These are phyloP conservation scores for Tanacetum coccineum DNA, from an alignment of 129 eudicot genomes.

Conservation along the genomic window DNA sequence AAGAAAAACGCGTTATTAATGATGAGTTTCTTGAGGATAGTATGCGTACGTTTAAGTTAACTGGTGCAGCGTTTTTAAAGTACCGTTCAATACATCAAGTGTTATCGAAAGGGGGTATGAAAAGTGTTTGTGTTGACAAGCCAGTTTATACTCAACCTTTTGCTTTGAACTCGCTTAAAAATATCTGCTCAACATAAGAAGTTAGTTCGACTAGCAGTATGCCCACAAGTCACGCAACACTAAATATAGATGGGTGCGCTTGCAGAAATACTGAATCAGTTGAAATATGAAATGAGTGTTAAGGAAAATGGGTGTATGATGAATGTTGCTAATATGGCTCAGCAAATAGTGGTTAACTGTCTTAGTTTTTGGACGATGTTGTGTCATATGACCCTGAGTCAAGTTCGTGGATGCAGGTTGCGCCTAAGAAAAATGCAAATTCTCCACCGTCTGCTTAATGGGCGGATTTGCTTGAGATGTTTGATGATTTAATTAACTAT, in stretches of 20 bases:
- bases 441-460: conserved; percentile 51
- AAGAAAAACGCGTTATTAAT: conserved; percentile 41
- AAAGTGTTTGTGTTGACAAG: conserved; percentile 35
- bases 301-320: conserved; percentile 18
- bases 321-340: conserved; percentile 47
- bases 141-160: conserved; percentile 46
- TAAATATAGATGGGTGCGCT: conserved; percentile 68
- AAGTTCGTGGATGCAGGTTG: conserved; percentile 82
- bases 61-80: conserved; percentile 44
- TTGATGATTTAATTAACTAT: conserved; percentile 52
- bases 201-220: conserved; percentile 52
- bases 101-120: conserved; percentile 17
- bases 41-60: conserved; percentile 58
- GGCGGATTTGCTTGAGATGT: conserved; percentile 84
- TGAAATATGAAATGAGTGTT: conserved; percentile 48
- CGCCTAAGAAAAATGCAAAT: conserved; percentile 39
- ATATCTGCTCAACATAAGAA: conserved; percentile 90
- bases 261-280: conserved; percentile 46
- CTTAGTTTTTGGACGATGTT: conserved; percentile 49
- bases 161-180: conserved; percentile 50
- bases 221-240: conserved; percentile 82
- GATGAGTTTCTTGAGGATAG: conserved; percentile 48
- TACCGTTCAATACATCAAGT: conserved; percentile 35
- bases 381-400: conserved; percentile 50
- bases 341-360: conserved; percentile 62